Conservation (phyloP, 495 filamentous ascomycete genomes). For the Talaromyces trachyspermus region DNA sequence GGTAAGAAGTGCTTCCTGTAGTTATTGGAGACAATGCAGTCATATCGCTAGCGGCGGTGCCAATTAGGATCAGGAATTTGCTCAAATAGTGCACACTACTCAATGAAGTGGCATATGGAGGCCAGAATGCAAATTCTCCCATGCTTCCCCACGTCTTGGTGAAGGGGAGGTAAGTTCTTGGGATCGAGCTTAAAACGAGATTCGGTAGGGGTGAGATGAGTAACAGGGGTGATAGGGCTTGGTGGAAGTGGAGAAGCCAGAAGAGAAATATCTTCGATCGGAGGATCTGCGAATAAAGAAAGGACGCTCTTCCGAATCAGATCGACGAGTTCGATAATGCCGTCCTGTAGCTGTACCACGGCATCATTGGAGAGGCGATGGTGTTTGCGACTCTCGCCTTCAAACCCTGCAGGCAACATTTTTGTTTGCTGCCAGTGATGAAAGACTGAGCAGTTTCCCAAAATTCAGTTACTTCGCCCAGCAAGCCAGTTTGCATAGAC, state of each 20-base stretch:
- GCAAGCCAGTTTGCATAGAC: conserved; percentile 63
- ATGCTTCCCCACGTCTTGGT: conserved; percentile 66
- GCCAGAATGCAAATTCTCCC: conserved; percentile 96
- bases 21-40: conserved; percentile 59
- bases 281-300: conserved; percentile 79
- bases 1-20: conserved; percentile 48
- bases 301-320: conserved; percentile 72
- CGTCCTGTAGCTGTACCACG: conserved; percentile 64
- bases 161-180: conserved; percentile 69
- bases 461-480: conserved; percentile 86
- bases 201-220: conserved; percentile 45
- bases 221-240: conserved; percentile 61
- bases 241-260: conserved; percentile 72
- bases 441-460: conserved; percentile 91
- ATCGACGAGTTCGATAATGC: conserved; percentile 69
- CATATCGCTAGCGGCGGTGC: conserved; percentile 81
- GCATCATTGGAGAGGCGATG: conserved; percentile 72
- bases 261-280: conserved; percentile 80
- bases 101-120: conserved; percentile 82
- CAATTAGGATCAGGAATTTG: conserved; percentile 71
- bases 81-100: conserved; percentile 80
- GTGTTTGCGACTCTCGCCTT: conserved; percentile 75
- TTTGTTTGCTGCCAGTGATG: conserved; percentile 78
- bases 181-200: conserved; percentile 72
- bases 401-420: conserved; percentile 72